Evolutionary conservation across 306 rosid species (phyloP).

Genomic region (Fagus sylvatica): DNA sequence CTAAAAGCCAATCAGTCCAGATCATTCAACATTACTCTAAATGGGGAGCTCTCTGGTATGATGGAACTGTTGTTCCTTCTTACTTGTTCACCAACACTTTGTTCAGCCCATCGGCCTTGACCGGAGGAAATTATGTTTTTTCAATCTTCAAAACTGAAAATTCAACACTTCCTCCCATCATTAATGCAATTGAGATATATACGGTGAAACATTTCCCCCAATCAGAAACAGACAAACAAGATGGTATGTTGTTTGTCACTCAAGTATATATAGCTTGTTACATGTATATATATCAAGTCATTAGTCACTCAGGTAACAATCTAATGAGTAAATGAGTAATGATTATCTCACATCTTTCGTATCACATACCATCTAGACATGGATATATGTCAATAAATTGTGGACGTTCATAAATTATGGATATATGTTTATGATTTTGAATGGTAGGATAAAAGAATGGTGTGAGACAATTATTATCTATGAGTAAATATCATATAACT

Average conservation of each 20-base stretch:
- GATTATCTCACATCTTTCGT: too few relatives aligned
- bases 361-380: too few relatives aligned
- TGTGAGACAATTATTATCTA: too few relatives aligned
- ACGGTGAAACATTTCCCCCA: slow-evolving; percentile 19
- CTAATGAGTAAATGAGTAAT: too few relatives aligned
- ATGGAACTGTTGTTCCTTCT: slow-evolving; percentile 12
- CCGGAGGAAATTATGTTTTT: slow-evolving; percentile 12
- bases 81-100: slow-evolving; percentile 25
- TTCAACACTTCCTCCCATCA: slow-evolving; percentile 61
- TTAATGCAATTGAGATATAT: slow-evolving; percentile 54
- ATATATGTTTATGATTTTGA: too few relatives aligned
- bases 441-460: too few relatives aligned
- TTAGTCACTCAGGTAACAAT: too few relatives aligned
- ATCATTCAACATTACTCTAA: slow-evolving; percentile 39
- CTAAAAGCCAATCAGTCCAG: slow-evolving; percentile 35
- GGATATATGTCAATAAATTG: too few relatives aligned
- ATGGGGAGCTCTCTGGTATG: slow-evolving; percentile 30
- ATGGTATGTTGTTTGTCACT: slow-evolving; percentile 47
- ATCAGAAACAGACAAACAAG: slow-evolving; percentile 37
- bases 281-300: too few relatives aligned
- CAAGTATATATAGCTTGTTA: too few relatives aligned
- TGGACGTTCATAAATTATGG: too few relatives aligned
- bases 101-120: background rate
- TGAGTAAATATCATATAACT: too few relatives aligned
- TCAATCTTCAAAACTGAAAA: slow-evolving; percentile 20